phyloP scores from a whole-genome alignment of 2,329 filamentous ascomycete genomes.

The Paecilomyces sp. region DNA sequence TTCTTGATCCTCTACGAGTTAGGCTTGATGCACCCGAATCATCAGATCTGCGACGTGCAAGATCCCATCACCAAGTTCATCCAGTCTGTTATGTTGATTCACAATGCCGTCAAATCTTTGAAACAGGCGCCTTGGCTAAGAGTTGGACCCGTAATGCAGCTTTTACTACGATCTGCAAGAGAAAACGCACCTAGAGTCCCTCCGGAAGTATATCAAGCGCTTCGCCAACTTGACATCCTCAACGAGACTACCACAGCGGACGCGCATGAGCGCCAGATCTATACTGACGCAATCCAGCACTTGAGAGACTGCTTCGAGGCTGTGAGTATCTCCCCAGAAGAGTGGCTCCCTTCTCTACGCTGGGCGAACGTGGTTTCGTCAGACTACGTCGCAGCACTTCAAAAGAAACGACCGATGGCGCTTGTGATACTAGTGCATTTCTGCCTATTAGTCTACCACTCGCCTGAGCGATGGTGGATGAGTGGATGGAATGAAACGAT shows the following conservation, averaged over 20 bases:
- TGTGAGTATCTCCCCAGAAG: background rate
- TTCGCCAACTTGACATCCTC: constrained; percentile 1
- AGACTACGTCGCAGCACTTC: constrained; percentile 1
- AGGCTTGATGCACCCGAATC: constrained; percentile 4
- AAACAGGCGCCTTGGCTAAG: background rate
- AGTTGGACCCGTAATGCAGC: background rate
- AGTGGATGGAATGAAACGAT: constrained; percentile 5
- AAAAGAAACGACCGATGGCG: constrained; percentile 1
- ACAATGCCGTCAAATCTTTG: constrained; percentile 1
- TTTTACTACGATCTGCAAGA: background rate
- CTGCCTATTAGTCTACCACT: constrained; percentile 2
- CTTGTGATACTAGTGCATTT: constrained; percentile 4
- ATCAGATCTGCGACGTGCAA: background rate
- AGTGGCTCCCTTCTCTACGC: constrained; percentile 3
- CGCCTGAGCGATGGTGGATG: constrained; percentile 4
- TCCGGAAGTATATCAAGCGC: background rate
- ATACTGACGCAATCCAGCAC: constrained; percentile 1
- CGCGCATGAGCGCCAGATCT: constrained; percentile 1
- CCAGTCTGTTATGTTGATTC: constrained; percentile 2
- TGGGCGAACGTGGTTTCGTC: constrained; percentile 2
- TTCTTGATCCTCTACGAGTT: constrained; percentile 4
- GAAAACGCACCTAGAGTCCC: background rate
- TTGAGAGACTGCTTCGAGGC: constrained; percentile 1
- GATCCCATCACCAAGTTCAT: constrained; percentile 3
- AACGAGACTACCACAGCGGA: constrained; percentile 1